Evolutionary conservation across 805 yeast genomes (phyloP), one percentile per base, ranked within the genome.

Genomic region (Tetrapisispora phaffii): DNA sequence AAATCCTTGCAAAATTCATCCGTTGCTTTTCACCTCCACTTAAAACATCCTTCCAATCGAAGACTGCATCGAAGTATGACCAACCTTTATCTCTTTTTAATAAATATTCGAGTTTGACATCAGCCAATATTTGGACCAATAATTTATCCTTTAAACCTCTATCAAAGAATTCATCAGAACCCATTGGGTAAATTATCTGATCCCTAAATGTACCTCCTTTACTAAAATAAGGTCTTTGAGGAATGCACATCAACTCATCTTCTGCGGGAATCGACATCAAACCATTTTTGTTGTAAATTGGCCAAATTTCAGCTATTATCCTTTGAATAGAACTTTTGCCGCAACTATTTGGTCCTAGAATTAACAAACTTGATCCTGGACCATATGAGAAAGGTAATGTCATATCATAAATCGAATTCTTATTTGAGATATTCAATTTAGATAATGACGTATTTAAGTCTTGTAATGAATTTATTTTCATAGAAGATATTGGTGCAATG

Each of bases 1-100:
- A 67, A 2, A 88, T 76, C 54, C 96, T 73, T 0, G 97, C 96
- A 68, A 88, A 84, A 62, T 86, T 79, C 62, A 88, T 75, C 59
- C 95, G 77, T 69, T 88, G 97, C 65, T 86, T 82, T 62, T 88
- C 97, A 46, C 97, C 97, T n/a, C 97, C 97, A 64, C 93, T 82
- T 51, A 88, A 73, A n/a, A 88, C 82, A 59, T 84, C 94, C 57
- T 81, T 81, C 96, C 96, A 88, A 52, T 80, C 86, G 47, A 81
- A 73, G 10, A 64, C 54, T 5, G 71, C 59, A 50, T 72, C 68
- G 28, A 71, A 60, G 50, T 68, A 69, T 32, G 65, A 65, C 65
- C 73, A 64, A 10, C 80, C 80, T 17, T 66, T 68, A 45, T 67
- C 77, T 59, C 97, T 75, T 45, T 78, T 79, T 39, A 86, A 71